Evolutionary conservation across 805 yeast genomes (phyloP), one percentile per base, ranked within the genome.

Genomic region (Wickerhamiella cacticola): DNA sequence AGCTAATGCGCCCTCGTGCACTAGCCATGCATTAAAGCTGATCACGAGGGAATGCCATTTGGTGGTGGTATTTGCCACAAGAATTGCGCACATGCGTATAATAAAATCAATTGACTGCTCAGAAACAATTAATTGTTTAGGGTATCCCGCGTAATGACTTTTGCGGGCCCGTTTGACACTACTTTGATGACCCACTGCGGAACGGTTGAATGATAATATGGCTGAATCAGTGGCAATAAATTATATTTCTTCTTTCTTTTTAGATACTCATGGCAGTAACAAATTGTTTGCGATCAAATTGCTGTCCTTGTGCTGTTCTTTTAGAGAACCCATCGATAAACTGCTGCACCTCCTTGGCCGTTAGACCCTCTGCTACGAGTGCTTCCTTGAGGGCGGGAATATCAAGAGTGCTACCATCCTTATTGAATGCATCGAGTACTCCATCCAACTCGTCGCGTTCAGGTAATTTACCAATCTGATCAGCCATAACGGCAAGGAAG

Each of bases 401-500:
- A 44, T 56, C 57, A 5, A 56, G 36, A 8, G 46, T 18, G 28
- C 57, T 56, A 3, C 42, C 42, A 31, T 55, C 53, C 26, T 44
- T 38, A 16, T 45, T 47, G 45, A 56, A 57, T 3, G 56, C 56
- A 24, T 52, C 56, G 28, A 57, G 51, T 51, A 54, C 49, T 25
- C 41, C 46, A 13, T 51, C 54, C 29, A 57, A 44, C 45, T 57
- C 59, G 23, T 52, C 55, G 6, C 53, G 51, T n/a, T 51, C 22
- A 1, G 59, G 57, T 12, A 57, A 43, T 12, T 48, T 54, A 19
- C 49, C 49, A 29, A 56, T 41, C 15, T 53, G 45, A 38, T 50
- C 57, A 21, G 59, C 53, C 58, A 57, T 55, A 12, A 53, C 53
- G 1, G 56, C 52, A 13, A 57, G 50, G 49, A 56, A 57, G 12